Conservation (phyloP, 495 filamentous ascomycete species). For the Copromyces sp. region DNA sequence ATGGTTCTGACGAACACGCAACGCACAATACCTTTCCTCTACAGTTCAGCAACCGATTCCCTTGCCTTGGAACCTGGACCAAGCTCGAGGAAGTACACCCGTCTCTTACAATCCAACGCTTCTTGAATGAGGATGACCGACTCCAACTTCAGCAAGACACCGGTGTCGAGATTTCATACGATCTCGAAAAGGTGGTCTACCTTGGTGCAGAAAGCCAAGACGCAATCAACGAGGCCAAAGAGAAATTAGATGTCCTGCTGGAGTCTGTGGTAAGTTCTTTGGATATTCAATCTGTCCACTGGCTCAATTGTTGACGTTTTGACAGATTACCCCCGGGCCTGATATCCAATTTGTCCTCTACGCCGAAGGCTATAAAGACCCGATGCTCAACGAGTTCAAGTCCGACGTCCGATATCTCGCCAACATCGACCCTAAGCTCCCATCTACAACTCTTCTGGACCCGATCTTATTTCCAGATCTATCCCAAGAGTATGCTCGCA, state of each 20-base stretch:
- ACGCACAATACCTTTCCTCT: background rate
- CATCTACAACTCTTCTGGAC: constrained; percentile 8
- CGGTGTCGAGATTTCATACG: constrained; percentile 14
- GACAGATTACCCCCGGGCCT: background rate
- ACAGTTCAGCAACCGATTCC: background rate
- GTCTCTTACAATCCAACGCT: background rate
- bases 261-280: constrained; percentile 23
- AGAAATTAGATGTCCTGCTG: constrained; percentile 28
- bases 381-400: background rate
- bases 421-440: constrained; percentile 16
- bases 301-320: background rate
- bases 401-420: constrained; percentile 22
- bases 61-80: constrained; percentile 7
- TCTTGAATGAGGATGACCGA: constrained; percentile 14
- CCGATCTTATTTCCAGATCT: background rate
- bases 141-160: constrained; percentile 16
- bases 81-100: constrained; percentile 10
- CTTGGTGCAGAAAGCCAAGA: constrained; percentile 21
- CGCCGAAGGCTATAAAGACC: constrained; percentile 20
- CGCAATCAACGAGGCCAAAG: constrained; percentile 10
- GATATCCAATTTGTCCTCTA: constrained; percentile 20
- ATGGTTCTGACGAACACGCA: background rate
- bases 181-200: constrained; percentile 19
- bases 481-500: constrained; percentile 6
- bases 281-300: background rate